phyloP scores from a whole-genome alignment of 495 filamentous ascomycete species.

The Penicillium taxi region DNA sequence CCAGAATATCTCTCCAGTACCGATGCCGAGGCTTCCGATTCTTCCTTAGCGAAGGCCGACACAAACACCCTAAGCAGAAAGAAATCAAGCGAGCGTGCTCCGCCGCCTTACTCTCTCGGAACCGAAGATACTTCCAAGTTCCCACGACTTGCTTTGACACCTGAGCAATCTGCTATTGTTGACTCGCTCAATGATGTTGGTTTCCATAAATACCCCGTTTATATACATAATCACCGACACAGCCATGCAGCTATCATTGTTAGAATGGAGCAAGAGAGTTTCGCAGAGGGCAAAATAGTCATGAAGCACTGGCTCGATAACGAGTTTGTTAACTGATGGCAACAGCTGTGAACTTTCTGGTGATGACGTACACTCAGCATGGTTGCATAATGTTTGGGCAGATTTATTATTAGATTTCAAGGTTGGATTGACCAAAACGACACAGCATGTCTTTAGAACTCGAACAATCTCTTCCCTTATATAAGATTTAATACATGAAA shows the following conservation, averaged over 20 bases:
- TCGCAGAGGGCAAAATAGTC: slow-evolving; percentile 70
- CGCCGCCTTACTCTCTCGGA: background rate
- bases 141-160: slow-evolving; percentile 64
- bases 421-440: too few species aligned
- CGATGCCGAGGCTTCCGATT: slow-evolving; percentile 23
- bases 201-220: slow-evolving; percentile 74
- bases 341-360: too few species aligned
- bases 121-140: background rate
- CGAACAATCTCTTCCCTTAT: too few species aligned
- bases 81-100: background rate
- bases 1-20: slow-evolving; percentile 50
- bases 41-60: background rate
- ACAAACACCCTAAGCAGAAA: background rate
- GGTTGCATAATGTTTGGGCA: too few species aligned
- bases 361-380: too few species aligned
- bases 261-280: slow-evolving; percentile 51
- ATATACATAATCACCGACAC: slow-evolving; percentile 73
- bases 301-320: slow-evolving; percentile 72
- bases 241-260: slow-evolving; percentile 89
- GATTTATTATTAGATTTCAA: too few species aligned
- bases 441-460: too few species aligned
- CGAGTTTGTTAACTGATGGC: slow-evolving; percentile 52
- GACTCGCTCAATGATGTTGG: slow-evolving; percentile 64
- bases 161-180: slow-evolving; percentile 77
- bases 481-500: too few species aligned